Base-by-base conservation (phyloP, 371 early-diverging fungal species). In the Rhizopus delemar region DNA sequence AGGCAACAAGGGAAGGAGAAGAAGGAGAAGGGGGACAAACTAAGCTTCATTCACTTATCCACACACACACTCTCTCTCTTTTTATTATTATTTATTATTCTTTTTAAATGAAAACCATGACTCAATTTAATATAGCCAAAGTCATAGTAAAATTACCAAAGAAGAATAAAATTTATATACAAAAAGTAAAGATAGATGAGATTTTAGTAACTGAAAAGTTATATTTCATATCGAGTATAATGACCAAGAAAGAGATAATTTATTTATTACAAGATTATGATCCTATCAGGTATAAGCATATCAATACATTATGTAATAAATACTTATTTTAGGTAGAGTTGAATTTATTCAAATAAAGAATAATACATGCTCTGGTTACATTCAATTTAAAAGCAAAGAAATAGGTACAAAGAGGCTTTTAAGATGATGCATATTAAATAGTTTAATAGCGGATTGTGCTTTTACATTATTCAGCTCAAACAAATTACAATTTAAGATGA, bases 381-480 rank as follows among this genome's bases (percentile, higher is more conserved):
- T 68, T 38, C 64, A 56, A 50, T 68, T 68, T 53, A n/a, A 36
- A 5, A 64, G 29, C 55, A 63, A 56, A 46, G 64, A 57, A 16
- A 64, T 60, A 50, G 68, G 68, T 63, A 59, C 29, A 15, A 0
- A 8, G 29, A 28, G 13, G 7, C 5, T 7, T 46, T 48, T 29
- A 31, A 5, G 28, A 35, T 31, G 11, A 2, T 32, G n/a, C 22
- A 22, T 22, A 22, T 22, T 22, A 22, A 22, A 38, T 8, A 15
- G 29, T 34, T 43, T 15, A 22, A 8, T 61, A 72, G 78, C 78
- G 16, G 78, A 77, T 38, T 63, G 70, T 33, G 78, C 75, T 2
- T 77, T 66, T 35, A 66, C 78, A 3, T 52, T 74, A n/a, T 72
- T 74, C 53, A 77, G 72, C 56, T 62, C 53, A 22, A 45, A 68